Base-by-base conservation (phyloP, 2,329 filamentous ascomycete species). In the Xylariaceae sp. region DNA sequence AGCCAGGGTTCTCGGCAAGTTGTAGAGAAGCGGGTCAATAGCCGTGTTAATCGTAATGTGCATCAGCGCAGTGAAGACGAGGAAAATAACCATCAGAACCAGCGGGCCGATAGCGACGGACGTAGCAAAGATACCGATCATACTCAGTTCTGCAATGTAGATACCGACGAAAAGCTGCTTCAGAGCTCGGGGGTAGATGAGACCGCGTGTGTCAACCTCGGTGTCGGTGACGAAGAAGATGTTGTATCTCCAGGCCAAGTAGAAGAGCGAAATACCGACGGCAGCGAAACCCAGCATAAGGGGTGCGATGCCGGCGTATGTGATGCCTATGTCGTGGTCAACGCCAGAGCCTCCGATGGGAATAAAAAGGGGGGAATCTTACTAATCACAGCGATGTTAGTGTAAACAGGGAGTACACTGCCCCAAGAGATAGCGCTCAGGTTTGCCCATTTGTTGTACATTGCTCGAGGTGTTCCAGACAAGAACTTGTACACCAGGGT, bases 211-310 rank as follows among this genome's bases (percentile, higher is more conserved):
- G 71, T 97, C 92, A 68, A 96, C 87, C 60, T 84, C 77, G 7
- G 89, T 85, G 71, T 95, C 89, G 54, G 87, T 88, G 42, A 96
- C 91, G 73, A 90, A 97, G 53, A 97, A 81, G 57, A 97, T 76
- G 71, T 96, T 95, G 80, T 97, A 96, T 15, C 89, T 85, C 80
- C 91, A 96, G 52, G 92, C 89, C 55, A 93, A 78, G 72, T 96
- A 95, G 74, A 96, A 92, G 48, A 94, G 78, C 18, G 81, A 84
- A 60, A 97, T 82, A 34, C 90, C 92, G 45, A 90, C 80, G 0
- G 88, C 86, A 1, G 90, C 90, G 68, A 96, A 97, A 4, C 87
- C 84, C 53, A 96, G 80, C 56, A 96, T 87, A 9, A 97, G 77
- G 0, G 92, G 93, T 2, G 92, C 90, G 67, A 97, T 95, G 64